Evolutionary conservation across 805 yeast genomes (phyloP), one percentile per base, ranked within the genome.

Genomic region (Maudiozyma serrabonitensis): DNA sequence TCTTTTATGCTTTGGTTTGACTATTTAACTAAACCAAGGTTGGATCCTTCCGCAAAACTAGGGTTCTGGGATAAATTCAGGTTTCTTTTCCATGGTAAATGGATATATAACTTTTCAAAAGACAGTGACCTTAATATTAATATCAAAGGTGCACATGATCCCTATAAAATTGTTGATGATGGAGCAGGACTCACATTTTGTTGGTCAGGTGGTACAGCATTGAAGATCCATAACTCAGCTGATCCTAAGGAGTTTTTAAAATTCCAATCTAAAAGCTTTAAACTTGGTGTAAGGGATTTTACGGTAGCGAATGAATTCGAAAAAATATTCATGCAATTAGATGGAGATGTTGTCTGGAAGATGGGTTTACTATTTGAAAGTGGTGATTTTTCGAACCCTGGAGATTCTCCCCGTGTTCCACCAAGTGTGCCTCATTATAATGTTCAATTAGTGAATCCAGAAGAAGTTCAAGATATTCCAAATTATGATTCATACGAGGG

Each of bases 1-100:
- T 74, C 82, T 25, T 76, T 80, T 1, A 78, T 82, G 81, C 63
- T 78, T 42, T 79, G 82, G 65, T 78, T 82, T 59, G 88, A 82
- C 62, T 78, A 74, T 46, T 72, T 82, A 47, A 80, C 87, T 0
- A 82, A 82, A 56, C 86, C 89, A 1, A 85, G 85, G 2, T 62
- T 81, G 25, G 89, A 82, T 59, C 79, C 79, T 1, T 80, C 86
- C 2, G 68, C 73, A 8, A 79, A 79, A 53, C 57, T 82, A 7
- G 89, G 89, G 4, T 80, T 82, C 56, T 82, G 89, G 89, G 89
- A 82, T 63, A 82, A 82, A 54, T 59, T 80, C 40, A 71, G 84
- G 2, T 67, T 78, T 21, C 57, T 76, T 7, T 57, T 76, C 19
- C 87, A 81, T 53, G 84, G 84, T 4, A 69, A 63, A 43, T 67